A percentile compares a stretch with the other conserved stretches of the same genome.
Evolutionary conservation across 192 early-diverging fungal species (phyloP).

Genomic region (Coemansia sp.): DNA sequence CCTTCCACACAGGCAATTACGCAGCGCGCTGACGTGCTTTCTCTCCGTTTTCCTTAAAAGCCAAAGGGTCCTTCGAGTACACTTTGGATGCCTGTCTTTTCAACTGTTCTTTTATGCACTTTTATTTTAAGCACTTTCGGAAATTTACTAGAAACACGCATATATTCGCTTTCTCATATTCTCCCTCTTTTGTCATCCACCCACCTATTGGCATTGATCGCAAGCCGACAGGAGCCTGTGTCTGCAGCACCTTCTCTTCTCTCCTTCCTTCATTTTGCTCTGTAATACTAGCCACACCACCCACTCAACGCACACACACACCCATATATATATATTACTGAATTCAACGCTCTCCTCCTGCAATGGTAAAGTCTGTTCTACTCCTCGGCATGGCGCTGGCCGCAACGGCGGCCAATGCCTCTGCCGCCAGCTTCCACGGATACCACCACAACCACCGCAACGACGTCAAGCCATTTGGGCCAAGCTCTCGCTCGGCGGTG

Average conservation of each 20-base stretch:
- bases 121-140: too few species aligned
- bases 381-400: slow-evolving; percentile 36
- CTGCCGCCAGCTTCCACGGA: slow-evolving; percentile 37
- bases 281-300: background rate
- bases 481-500: slow-evolving; percentile 11
- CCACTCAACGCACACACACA: background rate
- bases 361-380: slow-evolving; percentile 41
- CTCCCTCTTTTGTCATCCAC: background rate
- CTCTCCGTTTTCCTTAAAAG: too few species aligned
- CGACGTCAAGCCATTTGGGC: slow-evolving; percentile 38
- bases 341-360: background rate
- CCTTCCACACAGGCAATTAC: too few species aligned
- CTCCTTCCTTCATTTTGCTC: background rate
- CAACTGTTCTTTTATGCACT: too few species aligned
- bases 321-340: too few species aligned
- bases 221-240: too few species aligned
- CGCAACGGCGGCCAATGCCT: slow-evolving; percentile 10
- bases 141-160: too few species aligned
- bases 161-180: background rate
- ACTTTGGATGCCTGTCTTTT: too few species aligned
- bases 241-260: too few species aligned
- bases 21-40: too few species aligned
- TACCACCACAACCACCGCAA: slow-evolving; percentile 39
- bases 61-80: too few species aligned
- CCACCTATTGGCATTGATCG: background rate